These are phyloP conservation scores for Volvariella surrecta DNA, from an alignment of 1,284 basidiomycete species.

Conservation along the genomic window DNA sequence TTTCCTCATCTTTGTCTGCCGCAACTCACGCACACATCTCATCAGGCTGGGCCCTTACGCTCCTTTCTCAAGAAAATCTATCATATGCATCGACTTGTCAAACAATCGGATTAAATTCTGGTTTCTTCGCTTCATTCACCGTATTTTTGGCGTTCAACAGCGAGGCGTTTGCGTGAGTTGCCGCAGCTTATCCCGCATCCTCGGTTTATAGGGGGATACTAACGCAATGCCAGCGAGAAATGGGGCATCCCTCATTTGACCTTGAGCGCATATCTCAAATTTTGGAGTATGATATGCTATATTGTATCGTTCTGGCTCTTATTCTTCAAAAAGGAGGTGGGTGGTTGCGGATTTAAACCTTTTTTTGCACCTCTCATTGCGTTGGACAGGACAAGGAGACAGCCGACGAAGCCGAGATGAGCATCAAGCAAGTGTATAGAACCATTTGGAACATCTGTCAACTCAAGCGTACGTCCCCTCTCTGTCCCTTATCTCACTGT, in stretches of 20 bases:
- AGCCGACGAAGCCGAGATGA: constrained; percentile 78
- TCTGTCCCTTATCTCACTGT: constrained; percentile 3
- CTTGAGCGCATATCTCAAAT: constrained; percentile 77
- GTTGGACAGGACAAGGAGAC: constrained; percentile 58
- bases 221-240: constrained; percentile 39
- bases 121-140: constrained; percentile 95
- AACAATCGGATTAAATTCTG: constrained; percentile 94
- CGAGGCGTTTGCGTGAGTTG: constrained; percentile 78
- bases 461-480: constrained; percentile 63
- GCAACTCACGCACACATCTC: constrained; percentile 10
- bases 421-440: constrained; percentile 84
- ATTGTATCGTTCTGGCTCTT: constrained; percentile 83
- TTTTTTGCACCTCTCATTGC: constrained; percentile 6
- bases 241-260: constrained; percentile 85
- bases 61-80: constrained; percentile 91
- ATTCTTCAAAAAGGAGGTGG: constrained; percentile 82
- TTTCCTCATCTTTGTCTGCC: constrained; percentile 1
- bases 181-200: constrained; percentile 1
- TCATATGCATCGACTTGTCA: constrained; percentile 98
- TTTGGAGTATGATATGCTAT: constrained; percentile 81
- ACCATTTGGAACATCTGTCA: constrained; percentile 94
- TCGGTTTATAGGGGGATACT: too few relatives aligned
- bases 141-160: constrained; percentile 97
- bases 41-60: constrained; percentile 91
- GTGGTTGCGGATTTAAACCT: constrained; percentile 1